Base-by-base conservation (phyloP, 768 basidiomycete genomes). In the Rhodosporidiobolus sp. region DNA sequence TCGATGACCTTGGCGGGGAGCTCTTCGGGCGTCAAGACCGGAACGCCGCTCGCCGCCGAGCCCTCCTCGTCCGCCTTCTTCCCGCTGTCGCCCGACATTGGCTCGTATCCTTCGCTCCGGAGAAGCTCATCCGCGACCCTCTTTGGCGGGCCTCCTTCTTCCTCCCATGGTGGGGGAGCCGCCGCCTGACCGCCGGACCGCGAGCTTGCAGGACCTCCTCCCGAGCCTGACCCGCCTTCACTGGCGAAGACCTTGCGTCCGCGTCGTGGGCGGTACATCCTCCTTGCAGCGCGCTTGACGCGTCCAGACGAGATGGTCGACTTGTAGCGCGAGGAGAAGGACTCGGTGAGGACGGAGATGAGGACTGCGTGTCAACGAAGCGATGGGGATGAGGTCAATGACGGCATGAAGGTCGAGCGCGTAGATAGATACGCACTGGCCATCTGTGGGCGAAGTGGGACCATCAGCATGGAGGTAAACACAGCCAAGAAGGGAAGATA, bases 241-340 rank as follows among this genome's bases (percentile, higher is more conserved):
- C 24, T 12, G 61, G 24, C 11, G 34, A 19, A 8, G 10, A 45
- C 45, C 24, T 26, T 35, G 54, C 54, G n/a, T 14, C 4, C 3
- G n/a, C 34, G 6, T 30, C 38, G 61, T 14, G 8, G 17, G 49
- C 2, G 24, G 10, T 9, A 30, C 16, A 14, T 20, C 6, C 64
- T 64, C 9, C 64, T 45, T 9, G 55, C 17, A 11, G 30, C n/a
- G 1, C 45, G 46, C 43, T 52, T 55, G 35, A 58, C 12, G 20
- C 62, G 49, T 16, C 65, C 50, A 11, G 38, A 38, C 8, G 32
- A 32, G 49, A 72, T 46, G 30, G 55, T 46, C 3, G 65, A 63
- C 75, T 88, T 87, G 79, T 90, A 91, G n/a, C 85, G 84, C 9
- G 83, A 84, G 0, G 87, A 87, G 71, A 86, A 88, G 4, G 86